Percentiles rank a stretch among this genome's conserved stretches.
phyloP scores from a whole-genome alignment of 2,329 filamentous ascomycete genomes.

The Colletotrichum sp. region DNA sequence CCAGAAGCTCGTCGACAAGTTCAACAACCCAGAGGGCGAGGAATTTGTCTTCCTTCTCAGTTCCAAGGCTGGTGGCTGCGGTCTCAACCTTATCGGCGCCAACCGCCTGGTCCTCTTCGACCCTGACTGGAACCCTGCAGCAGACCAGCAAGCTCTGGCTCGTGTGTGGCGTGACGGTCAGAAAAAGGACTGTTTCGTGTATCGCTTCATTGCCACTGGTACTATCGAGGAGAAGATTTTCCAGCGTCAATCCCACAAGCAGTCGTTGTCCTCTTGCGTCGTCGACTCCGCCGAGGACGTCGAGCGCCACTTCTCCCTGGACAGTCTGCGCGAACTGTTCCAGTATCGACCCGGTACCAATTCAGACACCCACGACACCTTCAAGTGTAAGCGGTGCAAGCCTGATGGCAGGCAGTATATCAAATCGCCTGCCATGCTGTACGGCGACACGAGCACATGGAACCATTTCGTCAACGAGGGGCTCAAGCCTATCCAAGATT shows the following conservation, averaged over 20 bases:
- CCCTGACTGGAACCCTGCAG: constrained; percentile 96
- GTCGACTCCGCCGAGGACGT: constrained; percentile 97
- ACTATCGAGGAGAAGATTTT: constrained; percentile 99
- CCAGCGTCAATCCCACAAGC: constrained; percentile 97
- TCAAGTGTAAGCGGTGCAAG: constrained; percentile 96
- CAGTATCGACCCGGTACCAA: constrained; percentile 85
- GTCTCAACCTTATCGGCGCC: constrained; percentile 92
- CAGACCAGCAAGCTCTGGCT: constrained; percentile 94
- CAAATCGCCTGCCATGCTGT: constrained; percentile 93
- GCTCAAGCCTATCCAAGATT: constrained; percentile 84
- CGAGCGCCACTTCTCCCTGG: constrained; percentile 92
- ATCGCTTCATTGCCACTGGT: constrained; percentile 97
- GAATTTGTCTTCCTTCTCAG: constrained; percentile 97
- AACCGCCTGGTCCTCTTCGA: constrained; percentile 97
- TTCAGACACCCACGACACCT: constrained; percentile 97
- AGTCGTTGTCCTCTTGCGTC: constrained; percentile 93
- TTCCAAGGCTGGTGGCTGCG: constrained; percentile 95
- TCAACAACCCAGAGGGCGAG: constrained; percentile 88
- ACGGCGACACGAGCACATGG: constrained; percentile 99
- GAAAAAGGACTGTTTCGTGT: constrained; percentile 99
- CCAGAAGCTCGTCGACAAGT: constrained; percentile 95
- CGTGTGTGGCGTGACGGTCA: constrained; percentile 99
- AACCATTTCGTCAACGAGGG: constrained; percentile 92
- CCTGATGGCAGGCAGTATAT: constrained; percentile 85
- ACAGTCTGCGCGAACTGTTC: constrained; percentile 90